A percentile compares a stretch with the other conserved stretches of the same genome.
phyloP scores from a whole-genome alignment of 305 asterid species.

The Fraxinus baroniana region DNA sequence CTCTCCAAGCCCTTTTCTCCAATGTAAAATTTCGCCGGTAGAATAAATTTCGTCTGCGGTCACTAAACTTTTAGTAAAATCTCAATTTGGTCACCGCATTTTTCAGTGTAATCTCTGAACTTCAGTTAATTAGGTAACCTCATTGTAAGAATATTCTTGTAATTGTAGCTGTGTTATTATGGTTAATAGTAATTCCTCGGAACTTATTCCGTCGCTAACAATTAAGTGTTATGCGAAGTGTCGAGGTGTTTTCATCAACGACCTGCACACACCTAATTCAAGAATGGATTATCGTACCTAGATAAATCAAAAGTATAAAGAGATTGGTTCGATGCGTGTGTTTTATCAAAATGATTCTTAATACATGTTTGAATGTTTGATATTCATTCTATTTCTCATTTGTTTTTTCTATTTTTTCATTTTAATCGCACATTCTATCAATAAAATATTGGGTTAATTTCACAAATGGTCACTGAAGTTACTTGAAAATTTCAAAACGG shows the following conservation, averaged over 20 bases:
- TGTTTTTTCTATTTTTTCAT: too few relatives aligned
- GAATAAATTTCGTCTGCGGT: not conserved
- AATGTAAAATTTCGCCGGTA: not conserved
- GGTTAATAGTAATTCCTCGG: not conserved
- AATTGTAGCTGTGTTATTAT: not conserved
- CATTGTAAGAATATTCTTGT: not conserved
- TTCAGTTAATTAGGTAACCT: not conserved
- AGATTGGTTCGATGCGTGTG: not conserved
- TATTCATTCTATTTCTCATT: too few relatives aligned
- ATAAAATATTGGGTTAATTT: too few relatives aligned
- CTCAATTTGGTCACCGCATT: not conserved
- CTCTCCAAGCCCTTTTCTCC: not conserved
- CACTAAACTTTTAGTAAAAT: not conserved
- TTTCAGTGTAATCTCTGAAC: not conserved
- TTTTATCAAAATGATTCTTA: too few relatives aligned
- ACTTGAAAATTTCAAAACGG: too few relatives aligned
- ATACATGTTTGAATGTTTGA: too few relatives aligned
- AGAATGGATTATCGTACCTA: not conserved
- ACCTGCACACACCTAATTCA: not conserved
- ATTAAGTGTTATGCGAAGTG: too few relatives aligned
- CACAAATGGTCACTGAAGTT: too few relatives aligned
- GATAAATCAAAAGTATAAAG: not conserved
- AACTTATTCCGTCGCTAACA: not conserved
- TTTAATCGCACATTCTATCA: too few relatives aligned
- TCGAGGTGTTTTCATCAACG: too few relatives aligned